phyloP scores from a whole-genome alignment of 2,329 filamentous ascomycete species.

The Elsinoe batatas region DNA sequence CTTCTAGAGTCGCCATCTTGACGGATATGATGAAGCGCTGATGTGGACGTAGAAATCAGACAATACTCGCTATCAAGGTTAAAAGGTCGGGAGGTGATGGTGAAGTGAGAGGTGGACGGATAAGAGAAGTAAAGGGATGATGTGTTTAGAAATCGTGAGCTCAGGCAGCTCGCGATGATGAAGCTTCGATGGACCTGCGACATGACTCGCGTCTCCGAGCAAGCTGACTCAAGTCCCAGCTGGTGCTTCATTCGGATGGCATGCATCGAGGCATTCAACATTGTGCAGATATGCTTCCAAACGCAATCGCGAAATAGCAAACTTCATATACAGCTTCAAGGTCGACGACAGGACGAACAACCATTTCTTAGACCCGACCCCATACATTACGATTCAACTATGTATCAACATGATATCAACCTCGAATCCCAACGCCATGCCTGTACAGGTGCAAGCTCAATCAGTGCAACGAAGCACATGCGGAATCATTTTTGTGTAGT shows the following conservation, averaged over 20 bases:
- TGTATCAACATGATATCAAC: background rate
- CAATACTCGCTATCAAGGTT: background rate
- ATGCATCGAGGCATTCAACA: background rate
- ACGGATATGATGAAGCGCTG: background rate
- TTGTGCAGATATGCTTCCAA: background rate
- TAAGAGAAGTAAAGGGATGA: background rate
- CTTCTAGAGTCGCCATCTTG: slow-evolving; percentile 78
- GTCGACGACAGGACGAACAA: no score
- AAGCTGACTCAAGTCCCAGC: background rate
- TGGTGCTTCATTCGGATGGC: background rate
- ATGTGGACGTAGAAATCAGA: background rate
- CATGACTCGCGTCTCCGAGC: background rate
- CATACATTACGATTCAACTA: background rate
- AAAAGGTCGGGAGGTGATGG: background rate
- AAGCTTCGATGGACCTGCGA: background rate
- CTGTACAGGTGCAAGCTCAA: background rate
- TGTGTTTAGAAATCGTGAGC: slow-evolving; percentile 5
- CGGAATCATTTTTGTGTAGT: background rate
- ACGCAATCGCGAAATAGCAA: no score
- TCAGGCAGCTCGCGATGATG: slow-evolving; percentile 11
- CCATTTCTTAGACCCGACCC: no score
- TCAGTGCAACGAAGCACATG: slow-evolving; percentile 5
- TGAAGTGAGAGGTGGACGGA: background rate
- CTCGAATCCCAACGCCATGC: background rate
- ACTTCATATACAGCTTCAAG: no score